A percentile compares a stretch with the other conserved stretches of the same genome.
These are phyloP conservation scores for Fusarium nelsonii DNA, from an alignment of 2,329 filamentous ascomycete species.

Conservation along the genomic window DNA sequence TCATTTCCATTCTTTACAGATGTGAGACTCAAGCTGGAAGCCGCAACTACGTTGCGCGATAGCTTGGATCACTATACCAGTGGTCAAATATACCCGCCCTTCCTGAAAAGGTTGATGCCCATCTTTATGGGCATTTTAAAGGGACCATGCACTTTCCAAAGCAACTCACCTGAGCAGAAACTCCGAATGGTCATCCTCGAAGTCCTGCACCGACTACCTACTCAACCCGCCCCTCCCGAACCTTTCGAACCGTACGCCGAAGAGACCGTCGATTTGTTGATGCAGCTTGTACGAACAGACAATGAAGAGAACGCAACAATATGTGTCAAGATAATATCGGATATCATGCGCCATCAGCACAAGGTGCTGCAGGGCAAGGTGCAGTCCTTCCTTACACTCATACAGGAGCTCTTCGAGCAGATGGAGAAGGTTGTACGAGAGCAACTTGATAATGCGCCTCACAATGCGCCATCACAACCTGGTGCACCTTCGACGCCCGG, in stretches of 20 bases:
- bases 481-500: conserved; percentile 76
- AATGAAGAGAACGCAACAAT: conserved; percentile 99
- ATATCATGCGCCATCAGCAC: conserved; percentile 92
- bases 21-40: conserved; percentile 81
- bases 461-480: conserved; percentile 63
- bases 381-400: conserved; percentile 89
- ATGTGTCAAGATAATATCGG: conserved; percentile 97
- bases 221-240: conserved; percentile 78
- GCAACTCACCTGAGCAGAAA: conserved; percentile 92
- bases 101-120: conserved; percentile 89
- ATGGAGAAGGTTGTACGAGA: conserved; percentile 96
- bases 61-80: conserved; percentile 89
- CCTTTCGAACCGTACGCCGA: conserved; percentile 88
- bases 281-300: conserved; percentile 88
- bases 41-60: conserved; percentile 89
- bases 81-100: conserved; percentile 80
- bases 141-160: conserved; percentile 90
- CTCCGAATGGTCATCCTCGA: conserved; percentile 93
- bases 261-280: conserved; percentile 89
- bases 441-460: conserved; percentile 84
- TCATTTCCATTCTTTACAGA: conserved; percentile 64
- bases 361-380: conserved; percentile 84
- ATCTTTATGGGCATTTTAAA: conserved; percentile 88
- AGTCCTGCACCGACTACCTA: conserved; percentile 86
- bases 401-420: conserved; percentile 94